These are phyloP conservation scores for Trametopsis cervina DNA, from an alignment of 768 basidiomycete species.

Conservation along the genomic window DNA sequence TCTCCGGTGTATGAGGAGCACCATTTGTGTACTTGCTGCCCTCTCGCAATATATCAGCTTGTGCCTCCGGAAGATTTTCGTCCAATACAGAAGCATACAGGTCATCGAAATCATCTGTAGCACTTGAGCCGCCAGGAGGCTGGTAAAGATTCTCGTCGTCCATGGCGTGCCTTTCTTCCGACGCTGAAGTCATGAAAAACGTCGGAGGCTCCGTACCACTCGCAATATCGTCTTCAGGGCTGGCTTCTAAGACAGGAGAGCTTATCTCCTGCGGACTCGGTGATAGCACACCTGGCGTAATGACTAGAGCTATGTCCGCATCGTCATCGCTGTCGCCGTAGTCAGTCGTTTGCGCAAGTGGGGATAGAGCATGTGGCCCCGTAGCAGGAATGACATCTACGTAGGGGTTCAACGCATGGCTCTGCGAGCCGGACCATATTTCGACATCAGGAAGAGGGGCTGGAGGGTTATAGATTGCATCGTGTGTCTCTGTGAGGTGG, in stretches of 20 bases:
- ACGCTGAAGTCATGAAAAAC: conserved; percentile 7
- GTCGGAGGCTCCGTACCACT: conserved; percentile 1
- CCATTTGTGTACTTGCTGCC: not conserved
- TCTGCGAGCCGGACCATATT: conserved; percentile 33
- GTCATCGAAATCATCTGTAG: too few species aligned
- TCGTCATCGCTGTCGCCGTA: conserved; percentile 19
- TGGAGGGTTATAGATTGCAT: too few species aligned
- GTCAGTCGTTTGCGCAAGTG: too few species aligned
- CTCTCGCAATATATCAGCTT: too few species aligned
- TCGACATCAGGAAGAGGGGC: conserved; percentile 27
- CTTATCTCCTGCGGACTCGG: not conserved
- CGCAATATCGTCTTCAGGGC: not conserved
- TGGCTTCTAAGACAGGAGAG: not conserved
- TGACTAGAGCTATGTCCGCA: conserved; percentile 4
- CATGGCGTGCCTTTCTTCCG: not conserved
- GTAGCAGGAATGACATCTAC: conserved; percentile 42
- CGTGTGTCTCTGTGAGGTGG: too few species aligned
- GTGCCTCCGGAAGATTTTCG: too few species aligned
- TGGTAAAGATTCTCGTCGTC: not conserved
- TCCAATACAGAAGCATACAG: too few species aligned
- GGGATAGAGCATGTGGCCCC: too few species aligned
- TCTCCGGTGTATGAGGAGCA: not conserved
- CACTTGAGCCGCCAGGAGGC: too few species aligned
- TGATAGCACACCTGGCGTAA: conserved; percentile 14
- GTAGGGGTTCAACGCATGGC: conserved; percentile 35